These are phyloP conservation scores for Colletotrichum sojae DNA, from an alignment of 2,329 filamentous ascomycete genomes.

Conservation along the genomic window DNA sequence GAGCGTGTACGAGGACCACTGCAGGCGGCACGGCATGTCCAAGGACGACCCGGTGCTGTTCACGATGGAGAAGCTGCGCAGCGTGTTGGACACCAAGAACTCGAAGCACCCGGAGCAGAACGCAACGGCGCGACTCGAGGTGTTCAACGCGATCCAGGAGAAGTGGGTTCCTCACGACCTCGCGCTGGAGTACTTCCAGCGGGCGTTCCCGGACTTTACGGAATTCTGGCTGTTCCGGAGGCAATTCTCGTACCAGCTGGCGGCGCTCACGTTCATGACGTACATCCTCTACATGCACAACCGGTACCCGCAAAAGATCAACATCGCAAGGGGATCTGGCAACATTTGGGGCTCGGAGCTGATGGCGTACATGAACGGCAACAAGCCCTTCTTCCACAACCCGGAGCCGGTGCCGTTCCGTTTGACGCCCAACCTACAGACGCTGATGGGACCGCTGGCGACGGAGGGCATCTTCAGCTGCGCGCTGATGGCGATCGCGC, in stretches of 20 bases:
- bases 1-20: conserved; percentile 96
- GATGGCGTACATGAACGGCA: conserved; percentile 87
- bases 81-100: conserved; percentile 78
- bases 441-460: conserved; percentile 93
- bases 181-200: conserved; percentile 90
- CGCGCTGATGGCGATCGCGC: conserved; percentile 94
- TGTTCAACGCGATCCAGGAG: conserved; percentile 94
- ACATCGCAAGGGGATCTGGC: conserved; percentile 87
- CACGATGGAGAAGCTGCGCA: conserved; percentile 93
- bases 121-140: conserved; percentile 84
- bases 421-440: conserved; percentile 95
- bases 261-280: conserved; percentile 96
- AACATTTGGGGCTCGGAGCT: conserved; percentile 98
- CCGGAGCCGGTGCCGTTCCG: conserved; percentile 97
- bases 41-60: conserved; percentile 97
- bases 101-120: conserved; percentile 77
- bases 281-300: conserved; percentile 98
- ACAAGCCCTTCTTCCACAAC: conserved; percentile 93
- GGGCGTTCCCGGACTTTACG: conserved; percentile 87
- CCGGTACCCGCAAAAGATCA: conserved; percentile 95
- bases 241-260: conserved; percentile 96
- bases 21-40: conserved; percentile 85
- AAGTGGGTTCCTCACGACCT: conserved; percentile 90
- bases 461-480: conserved; percentile 97
- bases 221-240: conserved; percentile 99